Conservation (phyloP, 192 early-diverging fungal species). For the Funneliformis geosporum region DNA sequence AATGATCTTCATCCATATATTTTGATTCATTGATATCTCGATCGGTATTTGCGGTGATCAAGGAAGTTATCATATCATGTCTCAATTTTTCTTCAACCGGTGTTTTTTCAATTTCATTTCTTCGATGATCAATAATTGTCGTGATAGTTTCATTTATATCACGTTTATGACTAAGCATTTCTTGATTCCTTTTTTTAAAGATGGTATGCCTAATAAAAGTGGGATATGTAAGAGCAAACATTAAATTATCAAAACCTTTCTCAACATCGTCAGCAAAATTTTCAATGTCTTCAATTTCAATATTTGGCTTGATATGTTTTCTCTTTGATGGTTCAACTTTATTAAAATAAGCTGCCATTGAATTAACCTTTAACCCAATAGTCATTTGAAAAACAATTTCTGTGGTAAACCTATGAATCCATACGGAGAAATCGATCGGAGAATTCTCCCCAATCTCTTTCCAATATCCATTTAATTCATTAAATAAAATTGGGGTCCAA, state of each 20-base stretch:
- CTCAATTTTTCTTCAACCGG: no score
- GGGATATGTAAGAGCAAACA: background rate
- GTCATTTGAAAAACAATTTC: background rate
- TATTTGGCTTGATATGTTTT: background rate
- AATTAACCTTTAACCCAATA: background rate
- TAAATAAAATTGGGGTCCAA: background rate
- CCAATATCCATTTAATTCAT: background rate
- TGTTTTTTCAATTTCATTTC: conserved; percentile 1
- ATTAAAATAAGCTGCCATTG: background rate
- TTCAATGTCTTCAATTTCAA: background rate
- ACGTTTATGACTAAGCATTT: background rate
- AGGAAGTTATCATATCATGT: conserved; percentile 13
- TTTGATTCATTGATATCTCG: no score
- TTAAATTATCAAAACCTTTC: background rate
- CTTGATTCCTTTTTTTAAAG: background rate
- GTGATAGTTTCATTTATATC: background rate
- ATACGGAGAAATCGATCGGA: background rate
- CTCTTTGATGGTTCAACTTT: background rate
- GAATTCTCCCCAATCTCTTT: background rate
- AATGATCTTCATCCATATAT: no score
- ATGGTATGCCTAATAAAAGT: background rate
- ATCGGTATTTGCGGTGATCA: conserved; percentile 10
- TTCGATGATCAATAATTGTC: background rate
- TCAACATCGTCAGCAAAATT: background rate
- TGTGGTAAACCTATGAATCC: background rate